Conservation (phyloP, 345 rosid species). For the Gossypium rotundifolium region DNA sequence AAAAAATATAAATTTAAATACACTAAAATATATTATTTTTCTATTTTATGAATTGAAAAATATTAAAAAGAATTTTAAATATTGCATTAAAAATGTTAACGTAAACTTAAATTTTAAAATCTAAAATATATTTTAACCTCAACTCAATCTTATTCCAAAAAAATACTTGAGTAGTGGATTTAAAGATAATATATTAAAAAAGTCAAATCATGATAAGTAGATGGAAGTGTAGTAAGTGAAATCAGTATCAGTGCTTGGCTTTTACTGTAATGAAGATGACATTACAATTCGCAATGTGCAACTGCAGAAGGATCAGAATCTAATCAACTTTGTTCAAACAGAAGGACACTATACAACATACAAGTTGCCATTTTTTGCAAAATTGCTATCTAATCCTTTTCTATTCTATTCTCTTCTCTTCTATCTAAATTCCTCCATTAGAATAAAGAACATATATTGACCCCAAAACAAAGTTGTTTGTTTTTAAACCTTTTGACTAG, state of each 20-base stretch:
- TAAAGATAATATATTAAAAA: too few relatives aligned
- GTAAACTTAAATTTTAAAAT: too few relatives aligned
- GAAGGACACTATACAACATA: constrained; percentile 1
- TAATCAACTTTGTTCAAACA: neutral
- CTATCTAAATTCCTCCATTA: neutral
- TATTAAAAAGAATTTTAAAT: too few relatives aligned
- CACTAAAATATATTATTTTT: fast-evolving
- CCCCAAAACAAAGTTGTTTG: neutral
- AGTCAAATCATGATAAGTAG: neutral
- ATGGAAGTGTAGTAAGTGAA: neutral
- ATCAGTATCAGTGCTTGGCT: neutral
- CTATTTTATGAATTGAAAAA: too few relatives aligned
- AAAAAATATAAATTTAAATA: fast-evolving
- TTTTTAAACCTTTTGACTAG: constrained; percentile 37
- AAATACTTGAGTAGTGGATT: too few relatives aligned
- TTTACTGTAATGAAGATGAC: neutral
- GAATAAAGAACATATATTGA: neutral
- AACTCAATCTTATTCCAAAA: too few relatives aligned
- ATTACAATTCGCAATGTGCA: constrained; percentile 10
- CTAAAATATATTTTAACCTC: too few relatives aligned
- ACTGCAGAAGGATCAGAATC: constrained; percentile 14
- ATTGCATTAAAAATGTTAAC: too few relatives aligned
- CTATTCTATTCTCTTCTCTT: neutral
- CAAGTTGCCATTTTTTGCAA: neutral
- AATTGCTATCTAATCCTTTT: neutral